Base-by-base conservation (phyloP, 2,329 filamentous ascomycete species). In the Incumbomyces delicatus region DNA sequence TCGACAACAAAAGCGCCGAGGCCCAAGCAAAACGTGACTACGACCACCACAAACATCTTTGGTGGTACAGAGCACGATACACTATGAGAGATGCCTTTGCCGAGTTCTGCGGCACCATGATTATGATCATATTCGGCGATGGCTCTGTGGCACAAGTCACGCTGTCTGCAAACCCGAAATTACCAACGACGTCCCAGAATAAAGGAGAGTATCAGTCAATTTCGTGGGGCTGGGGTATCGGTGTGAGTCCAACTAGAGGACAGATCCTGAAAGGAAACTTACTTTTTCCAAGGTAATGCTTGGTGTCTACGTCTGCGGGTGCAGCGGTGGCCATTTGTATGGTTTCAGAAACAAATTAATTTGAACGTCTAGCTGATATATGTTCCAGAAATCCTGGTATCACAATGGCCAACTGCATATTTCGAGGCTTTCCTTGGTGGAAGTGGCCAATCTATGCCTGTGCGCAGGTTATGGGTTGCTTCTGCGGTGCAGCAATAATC, bases 311-410 rank as follows among this genome's bases (percentile, higher is more conserved):
- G 72, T 76, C 6, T 42, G 40, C 17, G 40, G 29, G 12, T 33
- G 29, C n/a, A 32, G 27, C 16, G 40, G 40, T 18, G 40, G 40
- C 12, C 40, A 42, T 42, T 20, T 42, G 40, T 42, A 16, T 18
- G 40, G 31, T 3, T 27, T 27, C 22, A 8, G 8, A 27, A 27
- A 27, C 22, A 27, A 35, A 35, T 11, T 11, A n/a, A 12, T 11
- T 35, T 17, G 33, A 35, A 35, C 13, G 12, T 35, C 6, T 12
- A n/a, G 33, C 33, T 35, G 12, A 35, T 35, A 11, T 17, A 5
- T 77, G 75, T 3, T 79, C 81, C 56, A 66, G 83, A 51, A 79
- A 78, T 59, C 76, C 80, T 0, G 80, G 77, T n/a, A 72, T 84
- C 22, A 82, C 79, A 0, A 68, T 83, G 17, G 70, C 8, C n/a